These are phyloP conservation scores for Letharia columbiana DNA, from an alignment of 495 filamentous ascomycete genomes.

Conservation along the genomic window DNA sequence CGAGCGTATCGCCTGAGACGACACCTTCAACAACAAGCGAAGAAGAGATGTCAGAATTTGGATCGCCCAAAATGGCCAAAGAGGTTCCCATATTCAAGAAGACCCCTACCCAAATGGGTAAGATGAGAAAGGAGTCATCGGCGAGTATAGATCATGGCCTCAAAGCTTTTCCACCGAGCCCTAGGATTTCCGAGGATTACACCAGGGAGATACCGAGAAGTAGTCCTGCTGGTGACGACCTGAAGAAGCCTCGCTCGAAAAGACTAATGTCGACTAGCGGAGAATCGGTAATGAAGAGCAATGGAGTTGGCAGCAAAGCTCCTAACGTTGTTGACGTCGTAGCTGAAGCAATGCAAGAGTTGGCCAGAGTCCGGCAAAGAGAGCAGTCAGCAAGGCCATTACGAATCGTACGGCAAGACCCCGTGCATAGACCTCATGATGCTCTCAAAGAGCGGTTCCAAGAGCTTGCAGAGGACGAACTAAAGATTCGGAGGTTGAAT, in stretches of 20 bases:
- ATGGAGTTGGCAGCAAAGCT: slow-evolving; percentile 14
- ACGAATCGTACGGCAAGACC: slow-evolving; percentile 30
- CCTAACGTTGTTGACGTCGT: slow-evolving; percentile 27
- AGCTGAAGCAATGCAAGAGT: slow-evolving; percentile 30
- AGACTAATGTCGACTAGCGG: slow-evolving; percentile 1
- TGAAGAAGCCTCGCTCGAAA: background rate
- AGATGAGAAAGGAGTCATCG: slow-evolving; percentile 11
- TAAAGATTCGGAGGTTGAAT: slow-evolving; percentile 26
- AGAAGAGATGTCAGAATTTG: slow-evolving; percentile 15
- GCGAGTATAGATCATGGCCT: slow-evolving; percentile 5
- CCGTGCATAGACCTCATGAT: slow-evolving; percentile 28
- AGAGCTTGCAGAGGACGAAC: slow-evolving; percentile 25
- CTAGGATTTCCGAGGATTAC: slow-evolving; percentile 1
- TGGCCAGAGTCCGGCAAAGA: slow-evolving; percentile 27
- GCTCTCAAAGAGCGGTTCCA: slow-evolving; percentile 27
- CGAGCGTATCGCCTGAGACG: slow-evolving; percentile 6
- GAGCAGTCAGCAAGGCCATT: slow-evolving; percentile 31
- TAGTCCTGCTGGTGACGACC: background rate
- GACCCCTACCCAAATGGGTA: background rate
- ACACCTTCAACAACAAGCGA: slow-evolving; percentile 13
- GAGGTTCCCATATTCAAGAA: background rate
- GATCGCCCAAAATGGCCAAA: background rate
- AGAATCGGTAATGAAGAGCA: slow-evolving; percentile 10
- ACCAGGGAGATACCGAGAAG: slow-evolving; percentile 7
- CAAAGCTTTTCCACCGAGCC: slow-evolving; percentile 9